Evolutionary conservation across 2,329 filamentous ascomycete species (phyloP), one percentile per base, ranked within the genome.

Genomic region (Raffaelea ambrosiae): DNA sequence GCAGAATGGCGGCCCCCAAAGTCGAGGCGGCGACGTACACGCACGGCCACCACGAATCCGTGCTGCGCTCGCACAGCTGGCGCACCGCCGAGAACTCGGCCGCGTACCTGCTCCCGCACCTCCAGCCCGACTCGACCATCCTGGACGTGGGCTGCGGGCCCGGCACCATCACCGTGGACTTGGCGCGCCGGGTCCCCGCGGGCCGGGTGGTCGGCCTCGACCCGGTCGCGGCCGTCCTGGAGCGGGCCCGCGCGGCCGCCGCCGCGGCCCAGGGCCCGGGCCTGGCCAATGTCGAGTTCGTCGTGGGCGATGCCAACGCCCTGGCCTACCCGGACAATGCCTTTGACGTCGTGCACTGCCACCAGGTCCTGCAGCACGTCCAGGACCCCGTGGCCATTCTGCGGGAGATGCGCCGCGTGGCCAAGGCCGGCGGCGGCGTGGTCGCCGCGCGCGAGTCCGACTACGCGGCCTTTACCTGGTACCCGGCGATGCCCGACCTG

Each of bases 311-410:
- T 38, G 26, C 26, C 43, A 35, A 44, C 18, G n/a, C 26, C 14
- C 19, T 44, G 4, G 8, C 26, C 2, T 44, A 20, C 21, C 29
- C 29, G 10, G 43, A 44, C 43, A 38, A 38, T n/a, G 7, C 26
- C 3, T 83, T 82, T 52, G 79, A 83, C 54, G 59, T 83, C n/a
- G 76, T 81, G 7, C 73, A 75, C 54, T 71, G 69, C 21, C 74
- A 79, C 55, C 77, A 81, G 56, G 71, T 82, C 3, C 63, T 83
- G 10, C 69, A 73, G 53, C 79, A 83, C 59, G 61, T 82, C 4
- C 59, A 63, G 20, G 66, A 75, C 50, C 77, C 77, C 0, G 60
- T 75, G 0, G 57, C 60, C 2, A 71, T 73, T 3, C 58, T 81
- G 49, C 60, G 62, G 20, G 74, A 78, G 55, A 76, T 82, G 73